Conservation (phyloP, 2,329 filamentous ascomycete species). For the Microascus cirrosus region DNA sequence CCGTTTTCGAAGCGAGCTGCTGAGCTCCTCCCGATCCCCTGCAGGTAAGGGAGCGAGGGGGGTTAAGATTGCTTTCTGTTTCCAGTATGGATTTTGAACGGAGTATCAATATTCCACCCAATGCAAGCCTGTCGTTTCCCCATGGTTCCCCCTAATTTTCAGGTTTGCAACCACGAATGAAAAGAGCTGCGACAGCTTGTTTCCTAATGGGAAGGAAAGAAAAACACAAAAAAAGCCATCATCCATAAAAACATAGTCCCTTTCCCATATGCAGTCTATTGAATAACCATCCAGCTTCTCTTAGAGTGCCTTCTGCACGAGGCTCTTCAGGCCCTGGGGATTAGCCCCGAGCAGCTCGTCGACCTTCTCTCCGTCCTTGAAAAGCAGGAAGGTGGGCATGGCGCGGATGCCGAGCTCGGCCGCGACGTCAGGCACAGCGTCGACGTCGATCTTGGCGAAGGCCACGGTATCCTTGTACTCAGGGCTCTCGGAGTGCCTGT, state of each 20-base stretch:
- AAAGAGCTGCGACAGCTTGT: not conserved
- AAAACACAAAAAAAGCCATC: not conserved
- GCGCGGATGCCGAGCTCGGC: slow-evolving; percentile 36
- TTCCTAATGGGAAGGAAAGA: not conserved
- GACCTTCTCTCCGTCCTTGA: slow-evolving; percentile 35
- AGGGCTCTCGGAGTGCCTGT: not conserved
- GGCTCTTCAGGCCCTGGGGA: not conserved
- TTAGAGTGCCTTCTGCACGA: not conserved
- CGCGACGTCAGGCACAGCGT: slow-evolving; percentile 38
- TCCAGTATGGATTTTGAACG: not conserved
- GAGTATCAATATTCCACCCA: not conserved
- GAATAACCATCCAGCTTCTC: not conserved
- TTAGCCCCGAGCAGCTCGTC: slow-evolving; percentile 4
- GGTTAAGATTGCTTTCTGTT: not conserved
- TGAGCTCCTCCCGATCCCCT: not conserved
- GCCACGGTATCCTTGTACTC: not conserved
- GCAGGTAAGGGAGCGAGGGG: not conserved
- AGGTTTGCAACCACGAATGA: not conserved
- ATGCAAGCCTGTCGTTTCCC: not conserved
- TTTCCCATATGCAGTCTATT: not conserved
- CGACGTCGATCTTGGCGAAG: slow-evolving; percentile 51
- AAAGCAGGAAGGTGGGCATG: slow-evolving; percentile 51
- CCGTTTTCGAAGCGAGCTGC: not conserved
- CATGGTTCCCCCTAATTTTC: not conserved
- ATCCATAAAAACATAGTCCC: not conserved